Evolutionary conservation across 164 flowering plant species (phyloP), one percentile per base, ranked within the genome.

Genomic region (Stephania japonica): DNA sequence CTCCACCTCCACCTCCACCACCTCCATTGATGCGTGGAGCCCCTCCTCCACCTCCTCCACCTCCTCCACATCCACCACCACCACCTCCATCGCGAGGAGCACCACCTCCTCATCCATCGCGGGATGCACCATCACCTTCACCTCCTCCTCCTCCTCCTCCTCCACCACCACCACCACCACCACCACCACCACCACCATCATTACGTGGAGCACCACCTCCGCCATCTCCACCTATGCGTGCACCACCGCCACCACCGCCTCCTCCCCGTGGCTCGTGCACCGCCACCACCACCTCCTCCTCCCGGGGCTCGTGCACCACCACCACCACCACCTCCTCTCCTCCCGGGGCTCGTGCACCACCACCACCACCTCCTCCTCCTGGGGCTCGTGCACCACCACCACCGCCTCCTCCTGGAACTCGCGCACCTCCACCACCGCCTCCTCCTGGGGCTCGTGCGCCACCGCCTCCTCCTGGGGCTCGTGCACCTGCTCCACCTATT

Each of bases 401-500:
- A n/a, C 87, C 87, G n/a, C 83, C 84, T 27, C 81, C 83, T 18
- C 75, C 82, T 6, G 61, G 10, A 69, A 75, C 3, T 42, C 85
- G 84, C 42, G 76, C 71, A 47, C 71, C 74, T 0, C 81, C 78
- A 19, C 83, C 84, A 23, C 84, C 87, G 25, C 85, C 82, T 23
- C 80, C 83, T 63, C 84, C 78, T n/a, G 86, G 85, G 42, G 73
- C 71, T 67, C 76, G 87, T 68, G 76, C 72, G 7, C 85, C n/a
- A n/a, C n/a, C 89, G 25, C 85, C 82, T 53, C 82, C 80, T 2
- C 73, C 82, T 23, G 42, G 64, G 44, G 68, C 71, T 74, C 81
- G 83, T 32, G 82, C 89, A 69, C 87, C 91, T 65, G 74, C 81
- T 59, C 94, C 92, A 12, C 94, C 97, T 62, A 70, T 86, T 68